These are phyloP conservation scores for Piper longum DNA, from an alignment of 164 flowering plant genomes.

Conservation along the genomic window DNA sequence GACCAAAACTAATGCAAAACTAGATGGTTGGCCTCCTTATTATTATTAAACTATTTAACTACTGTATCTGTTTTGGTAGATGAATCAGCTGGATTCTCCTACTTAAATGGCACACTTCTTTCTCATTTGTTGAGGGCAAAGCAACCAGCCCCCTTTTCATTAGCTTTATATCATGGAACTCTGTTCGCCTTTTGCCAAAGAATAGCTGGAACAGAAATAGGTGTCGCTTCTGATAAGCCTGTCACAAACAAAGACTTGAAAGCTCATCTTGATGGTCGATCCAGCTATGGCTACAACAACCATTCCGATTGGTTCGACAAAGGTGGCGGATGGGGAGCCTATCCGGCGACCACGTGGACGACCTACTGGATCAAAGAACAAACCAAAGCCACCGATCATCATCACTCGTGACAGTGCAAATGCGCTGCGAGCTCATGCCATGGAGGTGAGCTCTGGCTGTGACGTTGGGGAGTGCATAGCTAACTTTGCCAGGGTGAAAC, in stretches of 20 bases:
- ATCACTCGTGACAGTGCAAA: constrained; percentile 68
- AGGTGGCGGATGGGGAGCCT: not conserved
- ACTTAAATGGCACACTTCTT: no score
- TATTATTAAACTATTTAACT: no score
- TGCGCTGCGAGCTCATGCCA: constrained; percentile 68
- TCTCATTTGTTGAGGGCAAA: no score
- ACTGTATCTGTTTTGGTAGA: no score
- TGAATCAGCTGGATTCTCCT: no score
- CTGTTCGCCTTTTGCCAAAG: no score
- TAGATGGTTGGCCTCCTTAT: no score
- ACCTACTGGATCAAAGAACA: constrained; percentile 84
- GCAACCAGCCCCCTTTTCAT: no score
- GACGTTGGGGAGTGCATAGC: constrained; percentile 57
- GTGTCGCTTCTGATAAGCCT: no score
- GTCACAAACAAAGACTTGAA: no score
- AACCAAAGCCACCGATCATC: constrained; percentile 79
- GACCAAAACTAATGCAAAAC: constrained; percentile 2
- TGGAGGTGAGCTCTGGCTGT: constrained; percentile 77
- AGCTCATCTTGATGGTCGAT: not conserved
- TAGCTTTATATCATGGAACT: no score
- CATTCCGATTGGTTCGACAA: not conserved
- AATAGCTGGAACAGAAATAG: no score
- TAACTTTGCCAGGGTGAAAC: constrained; percentile 55
- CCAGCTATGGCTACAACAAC: not conserved
- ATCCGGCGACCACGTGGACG: constrained; percentile 60